These are phyloP conservation scores for Rhizopogon vinicolor DNA, from an alignment of 768 basidiomycete species.

Conservation along the genomic window DNA sequence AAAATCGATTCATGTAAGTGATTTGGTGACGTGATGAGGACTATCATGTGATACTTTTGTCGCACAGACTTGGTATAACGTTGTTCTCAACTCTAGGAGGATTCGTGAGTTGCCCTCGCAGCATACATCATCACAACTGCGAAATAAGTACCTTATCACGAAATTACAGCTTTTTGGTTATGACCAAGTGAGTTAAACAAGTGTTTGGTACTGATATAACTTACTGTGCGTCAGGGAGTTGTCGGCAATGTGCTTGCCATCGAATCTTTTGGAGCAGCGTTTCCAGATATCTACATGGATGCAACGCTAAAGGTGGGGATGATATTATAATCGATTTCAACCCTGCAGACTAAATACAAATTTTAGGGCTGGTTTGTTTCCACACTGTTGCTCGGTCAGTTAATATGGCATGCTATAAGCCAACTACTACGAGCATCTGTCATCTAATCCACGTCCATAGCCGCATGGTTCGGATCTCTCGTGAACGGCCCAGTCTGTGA, in stretches of 20 bases:
- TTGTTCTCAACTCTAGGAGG: constrained; percentile 28
- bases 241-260: constrained; percentile 28
- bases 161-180: constrained; percentile 25
- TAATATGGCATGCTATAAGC: background rate
- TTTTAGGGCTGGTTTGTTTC: constrained; percentile 28
- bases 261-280: constrained; percentile 29
- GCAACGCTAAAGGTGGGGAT: constrained; percentile 18
- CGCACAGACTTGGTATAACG: constrained; percentile 23
- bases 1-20: constrained; percentile 24
- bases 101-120: constrained; percentile 19
- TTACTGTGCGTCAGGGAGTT: constrained; percentile 18
- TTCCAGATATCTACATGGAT: constrained; percentile 26
- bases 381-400: constrained; percentile 21
- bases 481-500: constrained; percentile 27
- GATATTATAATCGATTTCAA: background rate
- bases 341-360: background rate
- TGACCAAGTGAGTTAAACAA: constrained; percentile 16
- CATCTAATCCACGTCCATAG: constrained; percentile 12
- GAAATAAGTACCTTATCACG: background rate
- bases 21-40: background rate
- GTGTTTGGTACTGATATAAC: background rate
- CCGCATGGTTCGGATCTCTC: constrained; percentile 27
- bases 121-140: background rate
- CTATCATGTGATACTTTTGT: background rate
- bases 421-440: background rate